These are phyloP conservation scores for Xylaria sp. DNA, from an alignment of 2,329 filamentous ascomycete species.

Conservation along the genomic window DNA sequence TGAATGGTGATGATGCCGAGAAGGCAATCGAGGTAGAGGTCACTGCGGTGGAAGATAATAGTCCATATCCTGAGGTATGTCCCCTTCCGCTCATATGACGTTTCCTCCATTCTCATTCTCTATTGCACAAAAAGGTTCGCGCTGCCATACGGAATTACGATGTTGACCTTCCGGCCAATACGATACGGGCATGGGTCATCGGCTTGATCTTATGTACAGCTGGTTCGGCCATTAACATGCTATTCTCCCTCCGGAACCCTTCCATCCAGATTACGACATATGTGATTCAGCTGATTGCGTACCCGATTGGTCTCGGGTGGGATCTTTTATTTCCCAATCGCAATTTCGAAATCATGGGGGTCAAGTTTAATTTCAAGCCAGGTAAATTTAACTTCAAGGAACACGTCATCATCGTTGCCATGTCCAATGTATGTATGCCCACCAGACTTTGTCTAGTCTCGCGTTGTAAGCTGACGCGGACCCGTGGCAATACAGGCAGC, in stretches of 20 bases:
- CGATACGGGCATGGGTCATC: slow-evolving; percentile 69
- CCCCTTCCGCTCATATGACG: not conserved
- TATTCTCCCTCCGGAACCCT: slow-evolving; percentile 62
- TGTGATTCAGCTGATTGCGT: slow-evolving; percentile 66
- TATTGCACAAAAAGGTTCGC: slow-evolving; percentile 46
- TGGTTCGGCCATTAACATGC: slow-evolving; percentile 66
- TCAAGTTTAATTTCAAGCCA: slow-evolving; percentile 55
- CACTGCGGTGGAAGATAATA: slow-evolving; percentile 64
- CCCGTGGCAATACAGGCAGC: slow-evolving; percentile 57
- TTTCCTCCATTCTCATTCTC: slow-evolving; percentile 23
- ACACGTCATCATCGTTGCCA: slow-evolving; percentile 62
- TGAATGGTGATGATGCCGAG: slow-evolving; percentile 58
- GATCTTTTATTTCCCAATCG: slow-evolving; percentile 52
- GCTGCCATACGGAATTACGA: slow-evolving; percentile 58
- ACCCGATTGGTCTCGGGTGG: slow-evolving; percentile 56
- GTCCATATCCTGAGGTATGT: slow-evolving; percentile 62
- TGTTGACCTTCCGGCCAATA: slow-evolving; percentile 65
- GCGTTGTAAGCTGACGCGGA: slow-evolving; percentile 10
- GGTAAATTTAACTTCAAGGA: slow-evolving; percentile 55
- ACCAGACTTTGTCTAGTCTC: not conserved
- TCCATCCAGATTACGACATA: slow-evolving; percentile 64
- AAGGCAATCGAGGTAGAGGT: slow-evolving; percentile 60
- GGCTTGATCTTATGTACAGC: slow-evolving; percentile 68
- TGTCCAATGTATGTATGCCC: slow-evolving; percentile 71
- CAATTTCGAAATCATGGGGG: slow-evolving; percentile 50